Percentiles rank a stretch among this genome's conserved stretches.
phyloP scores from a whole-genome alignment of 805 yeast genomes.

The Pichia cabralensis region DNA sequence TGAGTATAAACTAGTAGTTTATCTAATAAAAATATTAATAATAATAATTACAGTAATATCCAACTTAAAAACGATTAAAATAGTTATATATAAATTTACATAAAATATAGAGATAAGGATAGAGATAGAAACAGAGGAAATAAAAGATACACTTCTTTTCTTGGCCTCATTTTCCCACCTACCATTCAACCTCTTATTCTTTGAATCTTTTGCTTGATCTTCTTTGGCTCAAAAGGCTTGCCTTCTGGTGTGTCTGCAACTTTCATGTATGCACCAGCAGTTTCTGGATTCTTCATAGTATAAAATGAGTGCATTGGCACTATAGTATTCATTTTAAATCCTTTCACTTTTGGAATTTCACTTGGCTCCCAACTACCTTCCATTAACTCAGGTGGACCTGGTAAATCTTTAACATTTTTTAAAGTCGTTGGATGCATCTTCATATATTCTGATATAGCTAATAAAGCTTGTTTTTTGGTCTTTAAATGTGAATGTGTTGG shows the following conservation, averaged over 20 bases:
- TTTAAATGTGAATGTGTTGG: conserved; percentile 26
- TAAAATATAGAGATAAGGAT: too few relatives aligned
- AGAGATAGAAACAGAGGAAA: too few relatives aligned
- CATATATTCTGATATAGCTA: conserved; percentile 50
- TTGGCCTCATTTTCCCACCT: too few relatives aligned
- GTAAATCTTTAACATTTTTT: conserved; percentile 49
- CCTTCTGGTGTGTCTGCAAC: conserved; percentile 35
- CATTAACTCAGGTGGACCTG: conserved; percentile 53
- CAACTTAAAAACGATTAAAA: too few relatives aligned
- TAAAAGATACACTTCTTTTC: too few relatives aligned
- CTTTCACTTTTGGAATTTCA: conserved; percentile 69
- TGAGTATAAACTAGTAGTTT: too few relatives aligned
- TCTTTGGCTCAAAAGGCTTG: conserved; percentile 25
- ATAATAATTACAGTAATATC: too few relatives aligned
- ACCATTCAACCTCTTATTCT: conserved; percentile 39
- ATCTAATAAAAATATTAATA: too few relatives aligned
- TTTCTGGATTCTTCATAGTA: conserved; percentile 75
- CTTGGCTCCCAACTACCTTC: conserved; percentile 41
- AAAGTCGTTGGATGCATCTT: conserved; percentile 61
- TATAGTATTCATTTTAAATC: conserved; percentile 75
- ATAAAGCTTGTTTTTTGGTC: conserved; percentile 59
- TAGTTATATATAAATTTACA: too few relatives aligned
- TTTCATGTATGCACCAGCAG: conserved; percentile 54
- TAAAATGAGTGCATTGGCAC: conserved; percentile 83
- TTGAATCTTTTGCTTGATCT: conserved; percentile 44